These are phyloP conservation scores for Leptodontidium sp. DNA, from an alignment of 2,329 filamentous ascomycete species.

Conservation along the genomic window DNA sequence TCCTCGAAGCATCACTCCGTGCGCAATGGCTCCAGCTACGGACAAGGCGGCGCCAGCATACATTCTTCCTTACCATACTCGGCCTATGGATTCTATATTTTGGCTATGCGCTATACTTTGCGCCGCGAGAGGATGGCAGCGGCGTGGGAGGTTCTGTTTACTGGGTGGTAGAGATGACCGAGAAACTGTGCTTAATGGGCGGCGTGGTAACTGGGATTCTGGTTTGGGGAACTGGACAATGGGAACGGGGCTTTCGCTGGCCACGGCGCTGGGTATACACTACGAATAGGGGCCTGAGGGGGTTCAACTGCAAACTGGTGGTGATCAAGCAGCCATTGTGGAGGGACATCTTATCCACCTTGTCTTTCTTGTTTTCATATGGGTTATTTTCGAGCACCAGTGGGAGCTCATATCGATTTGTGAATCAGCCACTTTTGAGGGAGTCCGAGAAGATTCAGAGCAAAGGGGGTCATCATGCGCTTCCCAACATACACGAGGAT, in stretches of 20 bases:
- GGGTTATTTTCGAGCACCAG: conserved; percentile 72
- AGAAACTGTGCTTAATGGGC: conserved; percentile 91
- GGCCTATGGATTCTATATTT: conserved; percentile 84
- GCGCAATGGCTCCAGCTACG: conserved; percentile 92
- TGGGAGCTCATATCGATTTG: conserved; percentile 77
- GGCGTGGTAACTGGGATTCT: conserved; percentile 87
- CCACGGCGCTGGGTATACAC: conserved; percentile 89
- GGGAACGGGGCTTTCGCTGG: conserved; percentile 95
- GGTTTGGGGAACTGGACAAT: conserved; percentile 95
- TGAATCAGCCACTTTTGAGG: conserved; percentile 69
- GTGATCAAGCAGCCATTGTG: conserved; percentile 85
- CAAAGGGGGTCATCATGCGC: conserved; percentile 50
- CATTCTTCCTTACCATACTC: conserved; percentile 86
- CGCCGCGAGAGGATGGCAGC: conserved; percentile 93
- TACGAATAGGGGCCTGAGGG: conserved; percentile 87
- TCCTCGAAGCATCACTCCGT: conserved; percentile 92
- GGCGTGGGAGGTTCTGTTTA: conserved; percentile 94
- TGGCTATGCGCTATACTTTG: conserved; percentile 88
- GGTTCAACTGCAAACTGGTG: conserved; percentile 96
- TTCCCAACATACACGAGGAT: conserved; percentile 57
- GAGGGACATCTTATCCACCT: conserved; percentile 76
- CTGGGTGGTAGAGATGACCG: conserved; percentile 90
- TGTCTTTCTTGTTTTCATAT: conserved; percentile 81
- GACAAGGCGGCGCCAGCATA: conserved; percentile 87
- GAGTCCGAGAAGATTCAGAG: conserved; percentile 68